Base-by-base conservation (phyloP, 2,329 filamentous ascomycete genomes). In the Gnomoniopsis smithogilvyi region DNA sequence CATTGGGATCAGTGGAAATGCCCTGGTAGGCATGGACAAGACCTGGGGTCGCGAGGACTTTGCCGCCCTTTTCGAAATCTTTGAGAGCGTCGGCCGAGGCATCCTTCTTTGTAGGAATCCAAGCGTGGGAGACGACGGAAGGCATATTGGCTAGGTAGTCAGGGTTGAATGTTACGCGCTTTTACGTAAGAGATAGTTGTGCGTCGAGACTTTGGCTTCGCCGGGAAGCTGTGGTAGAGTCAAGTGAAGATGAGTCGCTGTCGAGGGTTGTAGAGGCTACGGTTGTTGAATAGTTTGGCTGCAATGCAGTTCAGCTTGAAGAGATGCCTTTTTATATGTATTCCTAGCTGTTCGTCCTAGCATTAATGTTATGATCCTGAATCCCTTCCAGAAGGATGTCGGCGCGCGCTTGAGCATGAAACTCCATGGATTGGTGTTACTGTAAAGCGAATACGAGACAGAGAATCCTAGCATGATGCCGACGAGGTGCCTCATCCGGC, bases 91-190 rank as follows among this genome's bases (percentile, higher is more conserved):
- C 0, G 46, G 43, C 36, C 33, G 49, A 36, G 12, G 51, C 33
- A 26, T 54, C 62, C 41, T 50, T 48, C 50, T 52, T 59, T 19
- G 62, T 7, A 41, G 63, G 63, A 45, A 63, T 36, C 62, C 63
- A 64, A 19, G 57, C 57, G 33, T 63, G 24, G 30, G 51, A 56
- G 51, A 61, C 62, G 49, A 55, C 52, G 46, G 53, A 54, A n/a
- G 63, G 52, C 62, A 63, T 64, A 2, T 57, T 63, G 57, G 26
- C 36, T 36, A 38, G 34, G 30, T 30, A 12, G 34, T 7, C 10
- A 30, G 24, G 15, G 50, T 30, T 34, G 47, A 48, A 21, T 53
- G 30, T 30, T 46, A 10, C 8, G 19, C 47, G 21, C 26, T 30
- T 24, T 10, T 19, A 6, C 19, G 41, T 45, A 10, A 3, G 19